Evolutionary conservation across 2,329 filamentous ascomycete genomes (phyloP), one percentile per base, ranked within the genome.

Genomic region (Claviceps spartinae): DNA sequence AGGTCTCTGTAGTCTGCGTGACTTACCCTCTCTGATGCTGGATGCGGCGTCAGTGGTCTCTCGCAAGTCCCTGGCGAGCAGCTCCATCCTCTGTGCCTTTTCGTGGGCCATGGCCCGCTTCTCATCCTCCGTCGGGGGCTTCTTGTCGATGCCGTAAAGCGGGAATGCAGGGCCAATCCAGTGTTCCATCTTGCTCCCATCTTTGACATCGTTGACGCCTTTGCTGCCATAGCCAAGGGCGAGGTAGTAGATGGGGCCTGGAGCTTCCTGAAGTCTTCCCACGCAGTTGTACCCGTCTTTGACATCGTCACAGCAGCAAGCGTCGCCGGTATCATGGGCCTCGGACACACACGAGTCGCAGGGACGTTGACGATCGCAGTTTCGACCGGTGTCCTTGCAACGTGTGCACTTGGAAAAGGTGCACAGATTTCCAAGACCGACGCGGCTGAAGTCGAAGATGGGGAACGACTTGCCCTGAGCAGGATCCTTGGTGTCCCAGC

Each of bases 321-420:
- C 37, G 2, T 24, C 13, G 14, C 5, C 24, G 13, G 38, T 11
- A 16, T 22, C 34, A 1, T 8, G 22, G 9, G 41, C 40, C n/a
- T 49, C 20, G 7, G 47, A 16, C 11, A 55, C 51, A 57, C 68
- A 70, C 4, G 61, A 65, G 49, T 69, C 65, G 52, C 68, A 70
- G 1, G 68, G 68, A 20, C 67, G 61, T 50, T 67, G 65, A 1
- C 63, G 62, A 47, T 70, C 68, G 53, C 68, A 70, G 49, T 60
- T 57, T 1, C 60, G 47, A 2, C 54, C 54, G 6, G 43, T 57
- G 1, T 50, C 40, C 4, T 48, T 14, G 55, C 66, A 68, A 16
- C 52, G 52, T 1, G 36, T 8, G 52, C 65, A 68, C 0, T 54
- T 52, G 11, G 54, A 41, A 52, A 62, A 67, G 11, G 62, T 54